Conservation (phyloP, 2,329 filamentous ascomycete genomes). For the Diaporthe eres region DNA sequence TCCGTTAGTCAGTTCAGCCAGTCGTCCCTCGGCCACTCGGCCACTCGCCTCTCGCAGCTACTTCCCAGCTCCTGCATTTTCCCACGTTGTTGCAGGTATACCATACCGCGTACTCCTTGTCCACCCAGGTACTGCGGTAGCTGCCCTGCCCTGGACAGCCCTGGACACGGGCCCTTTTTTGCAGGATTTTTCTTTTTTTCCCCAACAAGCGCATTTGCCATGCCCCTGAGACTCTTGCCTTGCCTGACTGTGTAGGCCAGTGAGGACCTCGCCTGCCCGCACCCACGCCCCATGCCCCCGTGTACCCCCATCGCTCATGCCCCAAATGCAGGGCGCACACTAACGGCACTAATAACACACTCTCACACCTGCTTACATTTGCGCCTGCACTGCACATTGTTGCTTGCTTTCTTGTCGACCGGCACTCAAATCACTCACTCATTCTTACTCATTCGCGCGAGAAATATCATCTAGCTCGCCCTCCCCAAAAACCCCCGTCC, state of each 20-base stretch:
- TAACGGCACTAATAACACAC: slow-evolving; percentile 19
- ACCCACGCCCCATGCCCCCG: not conserved
- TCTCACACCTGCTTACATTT: not conserved
- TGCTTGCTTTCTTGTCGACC: not conserved
- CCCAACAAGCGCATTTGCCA: slow-evolving; percentile 31
- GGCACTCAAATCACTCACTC: slow-evolving; percentile 10
- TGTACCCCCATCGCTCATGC: not conserved
- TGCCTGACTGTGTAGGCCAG: not conserved
- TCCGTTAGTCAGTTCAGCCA: slow-evolving; percentile 4
- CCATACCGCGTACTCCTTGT: not conserved
- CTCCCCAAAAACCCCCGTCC: slow-evolving; percentile 7
- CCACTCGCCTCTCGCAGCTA: slow-evolving; percentile 12
- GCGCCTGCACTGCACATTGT: not conserved
- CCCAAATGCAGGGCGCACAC: slow-evolving; percentile 12
- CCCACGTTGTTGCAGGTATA: slow-evolving; percentile 24
- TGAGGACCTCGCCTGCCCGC: not conserved
- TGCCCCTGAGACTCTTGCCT: not conserved
- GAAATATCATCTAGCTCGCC: slow-evolving; percentile 23
- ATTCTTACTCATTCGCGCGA: slow-evolving; percentile 16
- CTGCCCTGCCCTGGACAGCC: not conserved
- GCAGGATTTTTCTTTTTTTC: slow-evolving; percentile 17
- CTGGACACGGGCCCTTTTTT: slow-evolving; percentile 25
- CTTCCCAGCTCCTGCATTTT: slow-evolving; percentile 11
- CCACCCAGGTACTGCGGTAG: not conserved
- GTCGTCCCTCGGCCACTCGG: not conserved